phyloP scores from a whole-genome alignment of 805 yeast species.

The Suhomyces tanzawaensis region DNA sequence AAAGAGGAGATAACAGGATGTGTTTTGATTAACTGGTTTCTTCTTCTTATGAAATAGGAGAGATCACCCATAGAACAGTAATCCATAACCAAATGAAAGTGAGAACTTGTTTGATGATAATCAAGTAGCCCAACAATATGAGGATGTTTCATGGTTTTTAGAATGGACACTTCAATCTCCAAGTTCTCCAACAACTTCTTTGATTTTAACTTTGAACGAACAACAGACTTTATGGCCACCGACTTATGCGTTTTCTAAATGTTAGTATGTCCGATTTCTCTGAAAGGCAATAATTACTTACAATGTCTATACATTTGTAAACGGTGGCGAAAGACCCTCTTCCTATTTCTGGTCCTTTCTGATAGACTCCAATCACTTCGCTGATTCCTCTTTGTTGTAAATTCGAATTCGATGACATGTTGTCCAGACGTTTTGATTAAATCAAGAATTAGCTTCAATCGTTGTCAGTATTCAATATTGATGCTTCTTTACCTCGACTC shows the following conservation, averaged over 20 bases:
- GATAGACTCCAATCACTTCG: conserved; percentile 44
- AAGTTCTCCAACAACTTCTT: conserved; percentile 86
- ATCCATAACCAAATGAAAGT: conserved; percentile 92
- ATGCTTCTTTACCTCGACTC: too few relatives aligned
- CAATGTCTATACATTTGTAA: conserved; percentile 68
- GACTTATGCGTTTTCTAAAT: conserved; percentile 44
- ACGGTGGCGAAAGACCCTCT: conserved; percentile 96
- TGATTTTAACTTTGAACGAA: conserved; percentile 75
- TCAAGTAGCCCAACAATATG: conserved; percentile 88
- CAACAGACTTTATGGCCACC: conserved; percentile 88
- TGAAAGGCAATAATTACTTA: too few relatives aligned
- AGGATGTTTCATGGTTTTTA: conserved; percentile 86
- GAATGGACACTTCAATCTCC: conserved; percentile 87
- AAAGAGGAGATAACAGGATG: conserved; percentile 79
- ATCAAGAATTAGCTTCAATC: too few relatives aligned
- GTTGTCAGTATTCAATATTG: too few relatives aligned
- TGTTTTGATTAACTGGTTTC: conserved; percentile 65
- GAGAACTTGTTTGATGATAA: conserved; percentile 70
- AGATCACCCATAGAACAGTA: conserved; percentile 95
- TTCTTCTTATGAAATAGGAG: conserved; percentile 77
- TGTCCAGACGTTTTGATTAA: too few relatives aligned
- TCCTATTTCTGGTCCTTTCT: conserved; percentile 83
- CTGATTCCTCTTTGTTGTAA: neutral
- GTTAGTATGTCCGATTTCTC: too few relatives aligned
- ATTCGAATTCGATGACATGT: neutral